Evolutionary conservation across 2,329 filamentous ascomycete species (phyloP), one percentile per base, ranked within the genome.

Genomic region (Alternaria infectoria): DNA sequence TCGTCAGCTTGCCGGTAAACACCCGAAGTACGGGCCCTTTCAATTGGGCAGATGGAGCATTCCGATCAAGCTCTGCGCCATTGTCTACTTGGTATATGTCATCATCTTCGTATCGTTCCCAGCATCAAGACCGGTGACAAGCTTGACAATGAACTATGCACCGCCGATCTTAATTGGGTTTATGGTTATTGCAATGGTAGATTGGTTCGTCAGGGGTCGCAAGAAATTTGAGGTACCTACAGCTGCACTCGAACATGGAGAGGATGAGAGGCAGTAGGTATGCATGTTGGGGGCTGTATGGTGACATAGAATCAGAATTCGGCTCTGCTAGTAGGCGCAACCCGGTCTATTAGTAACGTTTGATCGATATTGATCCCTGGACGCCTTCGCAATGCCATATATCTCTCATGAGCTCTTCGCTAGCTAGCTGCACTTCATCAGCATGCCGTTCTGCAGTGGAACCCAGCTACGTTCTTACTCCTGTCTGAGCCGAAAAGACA

Each of bases 41-140:
- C 71, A 71, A 13, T 67, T 82, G 5, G 79, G 79, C 3, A 63
- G 65, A 46, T 75, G 68, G 47, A 79, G 81, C 21, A 30, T 79
- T 5, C 65, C 71, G 3, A 65, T 82, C 65, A 82, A 82, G 40
- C 43, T 69, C 7, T 54, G 79, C 17, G 76, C 74, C 0, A 54
- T 80, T 9, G 6, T 71, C 10, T 81, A 81, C 59, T 62, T 74
- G 2, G 44, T 61, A 40, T 81, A 74, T 68, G 65, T 73, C 7
- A 72, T 79, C 51, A 74, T 82, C 61, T 82, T 78, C 70, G 70
- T 73, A 6, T 70, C 77, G 57, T 81, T 79, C 74, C 71, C 69
- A 19, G 50, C 57, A 6, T 44, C 40, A 2, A 51, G 32, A 15
- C 66, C 68, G 8, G 66, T 70, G 7, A 71, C 65, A 15, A 57